Evolutionary conservation across 2,329 filamentous ascomycete species (phyloP), one percentile per base, ranked within the genome.

Genomic region (Ceratocystis cacaofunesta): DNA sequence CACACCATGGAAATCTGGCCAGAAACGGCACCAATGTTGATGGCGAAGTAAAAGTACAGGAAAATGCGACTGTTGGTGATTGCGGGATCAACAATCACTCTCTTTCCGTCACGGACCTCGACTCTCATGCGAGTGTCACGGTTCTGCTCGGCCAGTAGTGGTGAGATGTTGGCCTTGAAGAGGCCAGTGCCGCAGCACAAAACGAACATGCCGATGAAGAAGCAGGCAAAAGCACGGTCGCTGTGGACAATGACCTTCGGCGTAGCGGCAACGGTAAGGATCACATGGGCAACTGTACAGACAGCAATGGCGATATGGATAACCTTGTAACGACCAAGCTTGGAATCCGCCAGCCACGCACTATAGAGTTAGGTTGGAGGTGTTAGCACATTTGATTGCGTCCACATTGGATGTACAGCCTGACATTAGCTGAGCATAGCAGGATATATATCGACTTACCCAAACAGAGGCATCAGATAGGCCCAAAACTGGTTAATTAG

Each of bases 81-180:
- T 64, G 84, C 82, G 0, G 86, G 86, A 70, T 89, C 87, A 58
- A 88, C 80, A 68, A 90, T 86, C 68, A 89, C 85, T 22, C 84
- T 84, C 74, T 88, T 81, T 64, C 87, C 87, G 17, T 76, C 75
- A 50, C 78, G 75, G 1, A 78, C 80, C 69, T 82, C 77, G 65
- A 89, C 79, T 62, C 78, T 80, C 69, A 84, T 80, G 68, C 78
- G 80, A 3, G 77, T 79, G 66, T 84, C 81, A 43, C 78, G 78
- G 72, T 86, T 86, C 74, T 90, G 86, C 71, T 90, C 87, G 22
- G 86, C 86, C 65, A 90, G 82, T 19, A 89, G 76, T 0, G 86
- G 85, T 0, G 85, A 85, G 55, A 92, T 87, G 71, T 92, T 92
- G 69, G 86, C 83, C 78, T 92, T 92, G 82, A 92, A 90, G 71